Evolutionary conservation across 495 filamentous ascomycete species (phyloP).

Genomic region (Poronia punctata): DNA sequence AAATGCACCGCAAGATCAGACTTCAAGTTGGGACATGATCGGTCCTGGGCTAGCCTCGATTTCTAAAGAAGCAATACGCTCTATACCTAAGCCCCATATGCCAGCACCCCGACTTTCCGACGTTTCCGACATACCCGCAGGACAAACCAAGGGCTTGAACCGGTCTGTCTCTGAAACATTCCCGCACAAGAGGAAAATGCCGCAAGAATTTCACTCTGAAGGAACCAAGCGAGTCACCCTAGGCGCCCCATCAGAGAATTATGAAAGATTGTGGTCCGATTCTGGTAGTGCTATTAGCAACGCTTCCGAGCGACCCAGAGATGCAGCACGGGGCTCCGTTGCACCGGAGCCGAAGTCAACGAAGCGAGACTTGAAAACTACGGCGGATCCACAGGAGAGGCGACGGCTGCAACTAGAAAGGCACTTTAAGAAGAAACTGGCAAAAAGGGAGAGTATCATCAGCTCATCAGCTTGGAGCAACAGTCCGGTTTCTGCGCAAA

Average conservation of each 20-base stretch:
- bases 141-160: slow-evolving; percentile 1
- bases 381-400: slow-evolving; percentile 11
- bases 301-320: slow-evolving; percentile 1
- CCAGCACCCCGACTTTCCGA: slow-evolving; percentile 8
- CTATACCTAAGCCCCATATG: background rate
- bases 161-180: slow-evolving; percentile 15
- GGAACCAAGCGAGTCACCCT: slow-evolving; percentile 12
- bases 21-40: no score
- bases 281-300: slow-evolving; percentile 3
- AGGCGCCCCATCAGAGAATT: background rate
- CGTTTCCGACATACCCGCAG: slow-evolving; percentile 10
- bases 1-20: no score
- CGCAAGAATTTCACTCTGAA: slow-evolving; percentile 8
- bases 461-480: slow-evolving; percentile 14
- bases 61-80: background rate
- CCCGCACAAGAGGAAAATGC: slow-evolving; percentile 14
- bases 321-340: slow-evolving; percentile 2
- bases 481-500: slow-evolving; percentile 19
- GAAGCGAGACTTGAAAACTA: slow-evolving; percentile 1
- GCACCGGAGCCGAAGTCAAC: slow-evolving; percentile 2
- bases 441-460: slow-evolving; percentile 11
- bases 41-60: background rate
- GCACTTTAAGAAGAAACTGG: slow-evolving; percentile 8
- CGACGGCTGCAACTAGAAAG: slow-evolving; percentile 5
- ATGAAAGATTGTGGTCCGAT: slow-evolving; percentile 2